Evolutionary conservation across 352 stramenopile species (phyloP), one percentile per base, ranked within the genome.

Genomic region (Phytophthora fragariaefolia): DNA sequence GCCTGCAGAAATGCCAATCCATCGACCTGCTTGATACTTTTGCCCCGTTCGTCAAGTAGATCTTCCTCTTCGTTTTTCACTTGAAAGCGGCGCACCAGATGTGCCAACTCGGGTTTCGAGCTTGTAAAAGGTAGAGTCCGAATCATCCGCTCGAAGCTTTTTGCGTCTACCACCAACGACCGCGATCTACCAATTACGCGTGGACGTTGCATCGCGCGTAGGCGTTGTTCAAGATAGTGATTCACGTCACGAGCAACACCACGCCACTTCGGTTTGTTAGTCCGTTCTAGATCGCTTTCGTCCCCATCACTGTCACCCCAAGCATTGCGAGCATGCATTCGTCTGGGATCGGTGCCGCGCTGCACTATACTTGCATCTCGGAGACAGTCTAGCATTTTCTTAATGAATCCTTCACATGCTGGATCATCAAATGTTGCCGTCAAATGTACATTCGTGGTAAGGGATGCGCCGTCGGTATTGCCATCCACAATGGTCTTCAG

Each of bases 341-440:
- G n/a, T 3, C 27, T 27, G 10, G 43, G 26, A 24, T 48, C 26
- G 13, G 15, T 7, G 26, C 20, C 17, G 22, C 62, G 61, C 38
- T 63, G 53, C n/a, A 64, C 32, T 7, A 68, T 8, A 17, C 49
- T 74, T 12, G 63, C 59, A 22, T 71, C 70, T 17, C 74, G 69
- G n/a, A 85, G 74, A 28, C 71, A 63, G 32, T 88, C 70, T 7
- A 91, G 74, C 9, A 92, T 36, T 47, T 87, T 89, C 53, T 69
- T 75, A 15, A 90, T 26, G 12, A 83, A 69, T n/a, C 60, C 62
- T 55, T 86, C 80, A 7, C 82, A 89, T 1, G 73, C 62, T 10
- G 66, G 34, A 36, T 75, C 55, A 61, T 77, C 51, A 23, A 63
- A 22, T 26, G 67, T 51, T 47, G 59, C 42, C 8, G 23, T 26